A percentile compares a stretch with the other conserved stretches of the same genome.
These are phyloP conservation scores for Annulohypoxylon stygium DNA, from an alignment of 495 filamentous ascomycete species.

Conservation along the genomic window DNA sequence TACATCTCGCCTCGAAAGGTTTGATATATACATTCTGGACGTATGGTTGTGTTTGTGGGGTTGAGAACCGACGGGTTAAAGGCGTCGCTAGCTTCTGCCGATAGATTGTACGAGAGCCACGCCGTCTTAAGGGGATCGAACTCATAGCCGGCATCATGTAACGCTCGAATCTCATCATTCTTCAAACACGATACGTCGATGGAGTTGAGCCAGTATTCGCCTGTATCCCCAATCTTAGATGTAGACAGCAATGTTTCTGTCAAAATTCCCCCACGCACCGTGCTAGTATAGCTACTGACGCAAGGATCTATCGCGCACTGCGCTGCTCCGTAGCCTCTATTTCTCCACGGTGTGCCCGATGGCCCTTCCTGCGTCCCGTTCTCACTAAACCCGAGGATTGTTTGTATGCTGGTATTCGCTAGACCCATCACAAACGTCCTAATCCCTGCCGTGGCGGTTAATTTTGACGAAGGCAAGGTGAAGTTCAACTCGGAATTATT, in stretches of 20 bases:
- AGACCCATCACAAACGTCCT: conserved; percentile 22
- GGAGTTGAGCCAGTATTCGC: not conserved
- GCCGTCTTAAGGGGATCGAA: conserved; percentile 16
- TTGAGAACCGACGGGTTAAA: not conserved
- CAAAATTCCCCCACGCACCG: conserved; percentile 22
- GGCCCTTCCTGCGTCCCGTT: not conserved
- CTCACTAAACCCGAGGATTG: conserved; percentile 10
- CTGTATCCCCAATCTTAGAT: not conserved
- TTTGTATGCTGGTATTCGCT: not conserved
- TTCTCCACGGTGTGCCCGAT: conserved; percentile 25
- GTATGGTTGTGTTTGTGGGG: conserved; percentile 18
- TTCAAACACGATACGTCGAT: conserved; percentile 31
- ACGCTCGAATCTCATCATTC: conserved; percentile 6
- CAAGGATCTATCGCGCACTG: conserved; percentile 41
- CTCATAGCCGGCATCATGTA: conserved; percentile 29
- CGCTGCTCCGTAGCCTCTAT: conserved; percentile 30
- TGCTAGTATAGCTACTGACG: conserved; percentile 24
- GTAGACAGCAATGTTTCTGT: conserved; percentile 28
- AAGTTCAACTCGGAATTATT: not conserved
- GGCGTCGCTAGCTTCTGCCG: no score
- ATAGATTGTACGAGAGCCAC: conserved; percentile 5
- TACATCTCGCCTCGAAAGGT: not conserved
- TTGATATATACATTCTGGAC: conserved; percentile 39
- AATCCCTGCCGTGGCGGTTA: conserved; percentile 7
- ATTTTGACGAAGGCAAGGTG: conserved; percentile 32